phyloP scores from a whole-genome alignment of 2,329 filamentous ascomycete genomes.

The Penicillium sp. region DNA sequence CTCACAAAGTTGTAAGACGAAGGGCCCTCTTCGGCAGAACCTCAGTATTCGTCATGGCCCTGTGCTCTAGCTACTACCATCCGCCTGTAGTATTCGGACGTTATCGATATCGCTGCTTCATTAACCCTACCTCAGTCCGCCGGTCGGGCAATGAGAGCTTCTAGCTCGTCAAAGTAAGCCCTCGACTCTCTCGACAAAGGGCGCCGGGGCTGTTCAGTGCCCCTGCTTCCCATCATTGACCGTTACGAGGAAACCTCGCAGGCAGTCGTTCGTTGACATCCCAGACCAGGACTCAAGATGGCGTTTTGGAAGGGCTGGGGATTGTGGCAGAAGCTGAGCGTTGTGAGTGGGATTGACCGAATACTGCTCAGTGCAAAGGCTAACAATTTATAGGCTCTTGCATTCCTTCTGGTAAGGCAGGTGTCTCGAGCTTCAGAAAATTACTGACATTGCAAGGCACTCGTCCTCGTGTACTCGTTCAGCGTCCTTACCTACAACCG shows the following conservation, averaged over 20 bases:
- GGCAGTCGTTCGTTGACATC: neutral
- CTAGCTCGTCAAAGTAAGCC: neutral
- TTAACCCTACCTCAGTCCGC: neutral
- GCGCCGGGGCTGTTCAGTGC: neutral
- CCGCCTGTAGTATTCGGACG: neutral
- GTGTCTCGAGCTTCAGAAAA: neutral
- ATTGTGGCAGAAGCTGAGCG: conserved; percentile 88
- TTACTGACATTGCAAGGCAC: conserved; percentile 49
- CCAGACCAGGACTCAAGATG: conserved; percentile 29
- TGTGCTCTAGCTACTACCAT: neutral
- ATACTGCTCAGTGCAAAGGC: conserved; percentile 3
- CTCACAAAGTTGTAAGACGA: neutral
- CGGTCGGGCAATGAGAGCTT: conserved; percentile 1
- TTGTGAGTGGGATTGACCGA: conserved; percentile 63
- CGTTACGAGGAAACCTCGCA: neutral
- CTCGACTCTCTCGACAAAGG: neutral
- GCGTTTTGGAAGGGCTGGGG: conserved; percentile 72
- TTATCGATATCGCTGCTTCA: conserved; percentile 11
- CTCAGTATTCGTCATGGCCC: neutral
- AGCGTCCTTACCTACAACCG: conserved; percentile 64
- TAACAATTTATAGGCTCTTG: conserved; percentile 66
- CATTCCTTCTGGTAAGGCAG: conserved; percentile 64
- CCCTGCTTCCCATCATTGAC: neutral
- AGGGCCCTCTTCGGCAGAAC: neutral
- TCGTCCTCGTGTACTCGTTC: conserved; percentile 71